Evolutionary conservation across 179 eudicot species (phyloP), one percentile per base, ranked within the genome.

Genomic region (Sideroxylon spinosum): DNA sequence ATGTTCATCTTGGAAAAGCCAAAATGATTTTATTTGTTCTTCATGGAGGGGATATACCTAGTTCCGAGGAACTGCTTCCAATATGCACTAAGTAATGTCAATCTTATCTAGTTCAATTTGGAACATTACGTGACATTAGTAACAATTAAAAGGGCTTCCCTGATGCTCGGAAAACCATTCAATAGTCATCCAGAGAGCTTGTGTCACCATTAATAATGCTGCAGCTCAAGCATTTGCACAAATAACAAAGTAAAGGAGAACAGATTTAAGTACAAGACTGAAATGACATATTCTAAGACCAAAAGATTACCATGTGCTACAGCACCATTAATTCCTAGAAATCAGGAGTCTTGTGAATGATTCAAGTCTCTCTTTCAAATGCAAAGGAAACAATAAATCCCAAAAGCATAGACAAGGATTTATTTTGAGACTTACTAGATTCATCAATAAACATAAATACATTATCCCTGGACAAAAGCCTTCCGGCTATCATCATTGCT

Each of bases 401-500:
- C 57, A 32, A 62, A 37, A 37, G 52, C 25, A 19, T 46, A 53
- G 20, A 12, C 13, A 4, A 13, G 29, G 17, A 53, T 60, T 50
- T 37, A 65, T 37, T 62, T n/a, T 3, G 26, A 49, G 75, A 78
- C 95, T 84, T 82, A 94, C 98, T 82, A 68, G 82, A 79, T 85
- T 89, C 93, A 77, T 89, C 90, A 61, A 86, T 76, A 56, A 82
- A 86, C 69, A 55, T 65, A 79, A 80, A 90, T 63, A 76, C 82
- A 77, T 85, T 87, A 76, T 89, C 97, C 78, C 79, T 87, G 72
- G 97, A 91, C 82, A 95, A 82, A 84, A 95, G 86, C 84, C 98
- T 86, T 84, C 98, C 98, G 80, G 88, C 71, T 80, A 93, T 95
- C 92, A 84, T 84, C 92, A 95, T 81, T 55, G 98, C 92, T 84